These are phyloP conservation scores for Rhododendron kiyosumense DNA, from an alignment of 148 eudicot genomes.

Conservation along the genomic window DNA sequence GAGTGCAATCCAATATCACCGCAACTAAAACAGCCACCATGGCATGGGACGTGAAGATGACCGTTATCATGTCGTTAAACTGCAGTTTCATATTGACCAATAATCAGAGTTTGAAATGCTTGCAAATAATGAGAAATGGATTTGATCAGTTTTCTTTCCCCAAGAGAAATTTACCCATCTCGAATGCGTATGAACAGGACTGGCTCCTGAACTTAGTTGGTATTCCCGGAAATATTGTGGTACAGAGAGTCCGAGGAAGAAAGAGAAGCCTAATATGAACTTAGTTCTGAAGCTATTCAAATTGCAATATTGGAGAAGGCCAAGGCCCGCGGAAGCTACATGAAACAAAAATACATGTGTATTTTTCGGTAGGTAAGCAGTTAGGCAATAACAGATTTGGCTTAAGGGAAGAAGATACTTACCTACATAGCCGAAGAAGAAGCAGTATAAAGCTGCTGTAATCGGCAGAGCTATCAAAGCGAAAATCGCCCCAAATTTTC, in stretches of 20 bases:
- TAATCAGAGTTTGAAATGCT: not conserved
- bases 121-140: no score
- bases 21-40: constrained; percentile 46
- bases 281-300: constrained; percentile 75
- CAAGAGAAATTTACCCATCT: constrained; percentile 42
- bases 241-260: constrained; percentile 56
- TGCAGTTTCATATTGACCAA: constrained; percentile 17
- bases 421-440: constrained; percentile 65
- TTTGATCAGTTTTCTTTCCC: constrained; percentile 29
- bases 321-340: constrained; percentile 78
- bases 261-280: constrained; percentile 61
- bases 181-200: constrained; percentile 42
- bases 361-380: not conserved
- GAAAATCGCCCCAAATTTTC: constrained; percentile 75
- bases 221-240: constrained; percentile 61
- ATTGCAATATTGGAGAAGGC: constrained; percentile 80
- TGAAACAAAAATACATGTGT: not conserved
- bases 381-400: not conserved
- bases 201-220: constrained; percentile 3
- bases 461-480: constrained; percentile 72
- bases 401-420: constrained; percentile 16
- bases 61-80: constrained; percentile 49
- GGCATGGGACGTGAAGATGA: constrained; percentile 46
- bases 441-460: constrained; percentile 65
- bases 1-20: constrained; percentile 46